phyloP scores from a whole-genome alignment of 306 rosid genomes.

The Glycine tomentella region DNA sequence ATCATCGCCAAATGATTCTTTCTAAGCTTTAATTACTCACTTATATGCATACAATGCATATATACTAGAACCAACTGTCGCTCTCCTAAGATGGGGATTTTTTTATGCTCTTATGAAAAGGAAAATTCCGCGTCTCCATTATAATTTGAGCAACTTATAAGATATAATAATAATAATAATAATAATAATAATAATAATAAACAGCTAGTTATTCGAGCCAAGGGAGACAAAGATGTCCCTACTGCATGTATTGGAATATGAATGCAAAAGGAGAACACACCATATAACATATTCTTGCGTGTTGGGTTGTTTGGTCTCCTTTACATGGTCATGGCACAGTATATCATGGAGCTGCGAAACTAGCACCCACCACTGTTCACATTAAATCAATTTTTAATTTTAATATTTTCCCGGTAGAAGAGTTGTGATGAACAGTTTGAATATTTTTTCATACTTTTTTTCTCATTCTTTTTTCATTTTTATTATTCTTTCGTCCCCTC shows the following conservation, averaged over 20 bases:
- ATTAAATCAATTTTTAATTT: slow-evolving; percentile 35
- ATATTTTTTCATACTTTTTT: not conserved
- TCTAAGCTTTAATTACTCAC: no score
- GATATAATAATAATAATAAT: no score
- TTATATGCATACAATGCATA: no score
- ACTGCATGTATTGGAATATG: slow-evolving; percentile 65
- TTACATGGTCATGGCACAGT: slow-evolving; percentile 58
- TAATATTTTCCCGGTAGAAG: slow-evolving; percentile 44
- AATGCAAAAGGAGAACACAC: slow-evolving; percentile 58
- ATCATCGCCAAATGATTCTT: no score
- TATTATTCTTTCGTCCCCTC: not conserved
- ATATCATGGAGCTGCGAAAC: slow-evolving; percentile 45
- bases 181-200: not conserved
- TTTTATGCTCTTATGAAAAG: no score
- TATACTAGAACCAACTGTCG: no score
- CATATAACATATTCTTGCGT: slow-evolving; percentile 57
- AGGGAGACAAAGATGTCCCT: slow-evolving; percentile 86
- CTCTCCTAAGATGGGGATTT: no score
- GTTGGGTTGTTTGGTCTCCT: slow-evolving; percentile 68
- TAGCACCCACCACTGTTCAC: slow-evolving; percentile 30
- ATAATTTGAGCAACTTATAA: no score
- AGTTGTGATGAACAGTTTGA: not conserved
- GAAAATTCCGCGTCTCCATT: no score
- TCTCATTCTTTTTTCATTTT: not conserved
- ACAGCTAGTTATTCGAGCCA: slow-evolving; percentile 58